phyloP scores from a whole-genome alignment of 2,329 filamentous ascomycete genomes.

The Lachnellula subtilissima region DNA sequence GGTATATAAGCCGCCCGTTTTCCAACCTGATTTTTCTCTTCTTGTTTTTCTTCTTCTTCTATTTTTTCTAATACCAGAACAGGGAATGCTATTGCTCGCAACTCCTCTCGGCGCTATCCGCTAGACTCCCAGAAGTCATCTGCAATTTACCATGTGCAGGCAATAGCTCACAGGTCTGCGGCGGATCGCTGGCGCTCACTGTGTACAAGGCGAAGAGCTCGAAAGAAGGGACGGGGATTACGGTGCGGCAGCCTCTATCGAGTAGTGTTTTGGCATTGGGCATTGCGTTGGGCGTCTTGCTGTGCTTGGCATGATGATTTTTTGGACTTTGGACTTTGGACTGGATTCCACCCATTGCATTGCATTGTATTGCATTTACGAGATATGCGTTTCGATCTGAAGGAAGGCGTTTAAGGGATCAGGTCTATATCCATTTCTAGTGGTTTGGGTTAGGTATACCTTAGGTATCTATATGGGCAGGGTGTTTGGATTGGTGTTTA shows the following conservation, averaged over 20 bases:
- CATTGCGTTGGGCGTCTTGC: conserved; percentile 21
- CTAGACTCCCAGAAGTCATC: conserved; percentile 40
- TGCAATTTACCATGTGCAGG: conserved; percentile 53
- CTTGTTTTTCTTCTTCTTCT: neutral
- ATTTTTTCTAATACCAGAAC: neutral
- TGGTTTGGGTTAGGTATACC: too few relatives aligned
- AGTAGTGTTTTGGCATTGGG: conserved; percentile 22
- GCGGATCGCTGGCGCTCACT: conserved; percentile 46
- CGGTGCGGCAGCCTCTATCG: conserved; percentile 13
- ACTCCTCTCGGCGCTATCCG: conserved; percentile 43
- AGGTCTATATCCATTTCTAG: too few relatives aligned
- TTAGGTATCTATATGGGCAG: too few relatives aligned
- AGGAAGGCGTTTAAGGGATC: too few relatives aligned
- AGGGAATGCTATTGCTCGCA: conserved; percentile 59
- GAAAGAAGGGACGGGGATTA: conserved; percentile 16
- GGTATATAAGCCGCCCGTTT: too few relatives aligned
- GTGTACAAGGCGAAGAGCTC: conserved; percentile 35
- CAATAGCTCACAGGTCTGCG: conserved; percentile 47
- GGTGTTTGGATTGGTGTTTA: too few relatives aligned
- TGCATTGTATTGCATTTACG: too few relatives aligned
- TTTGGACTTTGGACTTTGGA: neutral
- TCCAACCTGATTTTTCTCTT: neutral
- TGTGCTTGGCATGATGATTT: conserved; percentile 19
- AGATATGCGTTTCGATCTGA: too few relatives aligned
- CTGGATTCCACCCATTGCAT: too few relatives aligned